Percentiles rank a stretch among this genome's conserved stretches.
These are phyloP conservation scores for Stagonosporopsis cucurbitacearum DNA, from an alignment of 2,329 filamentous ascomycete species.

Conservation along the genomic window DNA sequence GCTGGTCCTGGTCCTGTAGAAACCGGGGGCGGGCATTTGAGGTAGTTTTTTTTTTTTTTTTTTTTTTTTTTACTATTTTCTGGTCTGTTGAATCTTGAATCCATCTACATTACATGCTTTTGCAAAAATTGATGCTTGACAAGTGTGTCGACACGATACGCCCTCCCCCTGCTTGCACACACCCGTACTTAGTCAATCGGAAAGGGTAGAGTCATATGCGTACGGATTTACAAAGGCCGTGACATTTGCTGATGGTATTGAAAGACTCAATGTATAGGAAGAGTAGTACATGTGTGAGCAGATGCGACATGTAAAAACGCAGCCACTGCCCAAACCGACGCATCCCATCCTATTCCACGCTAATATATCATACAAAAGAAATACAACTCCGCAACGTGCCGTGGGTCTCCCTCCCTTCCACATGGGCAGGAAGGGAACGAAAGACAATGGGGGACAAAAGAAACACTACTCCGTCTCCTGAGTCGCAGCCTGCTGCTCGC, in stretches of 20 bases:
- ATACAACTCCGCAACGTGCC: conserved; percentile 1
- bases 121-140: not conserved
- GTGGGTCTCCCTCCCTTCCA: conserved; percentile 4
- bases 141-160: no score
- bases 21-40: not conserved
- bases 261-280: conserved; percentile 2
- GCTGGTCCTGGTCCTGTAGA: not conserved
- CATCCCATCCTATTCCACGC: conserved; percentile 8
- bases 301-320: no score
- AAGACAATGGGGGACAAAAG: not conserved
- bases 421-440: not conserved
- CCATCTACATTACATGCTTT: not conserved
- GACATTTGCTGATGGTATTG: conserved; percentile 6
- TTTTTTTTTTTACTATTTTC: no score
- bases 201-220: no score
- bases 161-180: no score
- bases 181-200: no score
- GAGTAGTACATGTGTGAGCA: not conserved
- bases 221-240: not conserved
- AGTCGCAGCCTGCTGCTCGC: conserved; percentile 48
- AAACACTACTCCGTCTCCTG: conserved; percentile 26
- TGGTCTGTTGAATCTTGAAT: no score
- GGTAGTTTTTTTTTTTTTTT: not conserved
- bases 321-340: not conserved
- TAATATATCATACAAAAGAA: conserved; percentile 21